phyloP scores from a whole-genome alignment of 306 rosid species.

The Aeschynomene evenia region DNA sequence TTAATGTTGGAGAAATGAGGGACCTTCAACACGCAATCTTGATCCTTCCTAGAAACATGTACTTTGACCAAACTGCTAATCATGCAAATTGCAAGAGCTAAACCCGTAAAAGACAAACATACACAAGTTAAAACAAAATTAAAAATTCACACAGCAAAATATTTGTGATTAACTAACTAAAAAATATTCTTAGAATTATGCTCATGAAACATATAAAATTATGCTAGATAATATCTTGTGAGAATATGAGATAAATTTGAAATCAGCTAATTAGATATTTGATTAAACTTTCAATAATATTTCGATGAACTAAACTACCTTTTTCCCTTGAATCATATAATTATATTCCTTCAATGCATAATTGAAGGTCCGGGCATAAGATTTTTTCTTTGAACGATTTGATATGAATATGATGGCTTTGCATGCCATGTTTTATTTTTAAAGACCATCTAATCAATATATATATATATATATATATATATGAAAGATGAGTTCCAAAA shows the following conservation, averaged over 20 bases:
- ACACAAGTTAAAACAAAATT: background rate
- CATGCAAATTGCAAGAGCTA: background rate
- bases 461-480: too few species aligned
- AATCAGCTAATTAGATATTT: background rate
- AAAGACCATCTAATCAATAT: too few species aligned
- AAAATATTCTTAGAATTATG: background rate
- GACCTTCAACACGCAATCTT: constrained; percentile 14
- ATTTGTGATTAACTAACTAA: background rate
- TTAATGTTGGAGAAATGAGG: too few species aligned
- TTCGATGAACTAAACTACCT: background rate
- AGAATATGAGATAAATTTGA: too few species aligned
- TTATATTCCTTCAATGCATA: background rate
- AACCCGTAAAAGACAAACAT: background rate
- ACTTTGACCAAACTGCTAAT: constrained; percentile 25
- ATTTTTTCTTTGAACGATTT: background rate
- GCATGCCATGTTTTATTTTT: background rate
- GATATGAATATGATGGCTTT: background rate
- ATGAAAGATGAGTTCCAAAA: background rate
- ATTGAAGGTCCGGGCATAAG: too few species aligned
- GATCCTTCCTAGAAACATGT: constrained; percentile 51
- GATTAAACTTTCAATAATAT: background rate
- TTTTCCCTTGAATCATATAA: background rate
- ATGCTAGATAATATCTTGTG: too few species aligned
- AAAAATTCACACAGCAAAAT: too few species aligned
- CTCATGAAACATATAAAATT: background rate